Conservation (phyloP, 2,329 filamentous ascomycete genomes). For the Aspergillus sp. region DNA sequence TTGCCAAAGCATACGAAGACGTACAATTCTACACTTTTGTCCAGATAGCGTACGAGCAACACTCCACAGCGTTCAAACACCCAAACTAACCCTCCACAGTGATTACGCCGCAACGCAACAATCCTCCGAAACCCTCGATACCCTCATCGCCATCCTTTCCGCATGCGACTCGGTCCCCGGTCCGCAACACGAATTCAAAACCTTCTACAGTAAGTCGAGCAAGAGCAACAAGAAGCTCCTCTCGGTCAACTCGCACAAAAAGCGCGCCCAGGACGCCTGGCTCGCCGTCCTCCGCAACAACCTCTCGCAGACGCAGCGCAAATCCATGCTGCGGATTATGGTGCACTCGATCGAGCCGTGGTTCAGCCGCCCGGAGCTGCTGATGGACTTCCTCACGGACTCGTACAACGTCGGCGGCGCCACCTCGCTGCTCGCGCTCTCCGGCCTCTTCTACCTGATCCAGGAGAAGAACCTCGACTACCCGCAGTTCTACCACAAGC, state of each 20-base stretch:
- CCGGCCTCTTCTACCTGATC: constrained; percentile 93
- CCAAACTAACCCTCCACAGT: constrained; percentile 19
- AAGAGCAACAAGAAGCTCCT: constrained; percentile 67
- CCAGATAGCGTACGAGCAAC: constrained; percentile 63
- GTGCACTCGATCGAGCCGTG: constrained; percentile 79
- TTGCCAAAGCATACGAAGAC: constrained; percentile 77
- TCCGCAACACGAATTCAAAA: constrained; percentile 35
- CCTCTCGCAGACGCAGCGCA: constrained; percentile 71
- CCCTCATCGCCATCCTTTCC: constrained; percentile 38
- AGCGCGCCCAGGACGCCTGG: constrained; percentile 83
- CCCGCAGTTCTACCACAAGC: constrained; percentile 86
- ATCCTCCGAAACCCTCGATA: constrained; percentile 31
- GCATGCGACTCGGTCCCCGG: constrained; percentile 66
- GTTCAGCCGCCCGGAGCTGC: constrained; percentile 82
- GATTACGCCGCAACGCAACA: constrained; percentile 32
- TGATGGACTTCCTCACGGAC: constrained; percentile 96
- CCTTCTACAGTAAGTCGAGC: constrained; percentile 48
- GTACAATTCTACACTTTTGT: constrained; percentile 80
- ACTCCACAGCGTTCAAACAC: too few species aligned
- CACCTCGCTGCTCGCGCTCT: constrained; percentile 82
- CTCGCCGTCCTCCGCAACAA: constrained; percentile 67
- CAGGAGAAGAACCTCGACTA: constrained; percentile 94
- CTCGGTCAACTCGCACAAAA: constrained; percentile 70
- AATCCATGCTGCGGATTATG: constrained; percentile 72
- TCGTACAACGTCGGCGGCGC: constrained; percentile 85